Evolutionary conservation across 768 basidiomycete species (phyloP), one percentile per base, ranked within the genome.

Genomic region (Pulveroboletus frians): DNA sequence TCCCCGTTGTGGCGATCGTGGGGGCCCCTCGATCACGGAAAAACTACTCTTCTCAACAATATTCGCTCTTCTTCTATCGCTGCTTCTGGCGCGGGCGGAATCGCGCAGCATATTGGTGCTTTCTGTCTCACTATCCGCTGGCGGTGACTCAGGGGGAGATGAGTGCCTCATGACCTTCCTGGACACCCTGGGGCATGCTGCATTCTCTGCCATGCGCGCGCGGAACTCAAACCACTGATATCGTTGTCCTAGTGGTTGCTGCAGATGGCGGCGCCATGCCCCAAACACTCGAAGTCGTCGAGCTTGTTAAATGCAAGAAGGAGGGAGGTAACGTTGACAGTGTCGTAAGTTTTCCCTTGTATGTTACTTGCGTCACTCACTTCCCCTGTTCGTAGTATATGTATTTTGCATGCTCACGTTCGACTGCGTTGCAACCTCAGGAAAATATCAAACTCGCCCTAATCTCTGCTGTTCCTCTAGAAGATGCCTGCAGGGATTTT

Each of bases 231-330:
- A 88, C 96, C 8, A 99, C 96, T 3, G 96, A 99, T 57, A 86
- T 98, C 26, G 79, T 96, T 36, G 88, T 98, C 9, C 76, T 98
- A 15, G 94, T 99, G 17, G 92, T 98, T 5, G 95, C 96, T 30
- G 96, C 94, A 1, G 96, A 98, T 64, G 96, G 98, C 59, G 96
- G 96, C 10, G 87, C 98, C 44, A 98, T 96, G 88, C 94, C 96
- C 1, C 96, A 98, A 69, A 99, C 96, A 3, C 80, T 77, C 52
- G 96, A 99, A 66, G 92, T 99, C 40, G 85, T 98, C 40, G 76
- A 88, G n/a, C 79, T 98, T 13, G 79, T 93, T 37, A 86, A 88
- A 65, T 58, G 55, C 31, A 67, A 69, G 37, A 83, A 80, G 59
- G 85, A 84, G 49, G 70, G 75, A 44, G 54, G 68, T 30, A 82